phyloP scores from a whole-genome alignment of 2,329 filamentous ascomycete species.

The Scedosporium aurantiacum region DNA sequence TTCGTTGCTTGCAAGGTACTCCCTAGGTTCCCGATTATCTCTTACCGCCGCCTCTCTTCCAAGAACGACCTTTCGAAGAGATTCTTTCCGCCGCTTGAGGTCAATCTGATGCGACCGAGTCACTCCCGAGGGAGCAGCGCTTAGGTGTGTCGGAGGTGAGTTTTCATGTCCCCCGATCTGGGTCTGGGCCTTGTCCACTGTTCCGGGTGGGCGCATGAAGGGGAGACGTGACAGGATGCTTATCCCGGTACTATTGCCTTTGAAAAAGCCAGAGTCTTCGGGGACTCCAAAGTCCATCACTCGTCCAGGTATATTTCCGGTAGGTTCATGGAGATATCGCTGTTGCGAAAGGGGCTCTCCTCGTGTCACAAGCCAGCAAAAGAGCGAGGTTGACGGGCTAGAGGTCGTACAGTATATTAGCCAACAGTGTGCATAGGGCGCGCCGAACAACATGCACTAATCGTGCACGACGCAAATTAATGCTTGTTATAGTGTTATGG shows the following conservation, averaged over 20 bases:
- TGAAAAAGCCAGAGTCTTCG: neutral
- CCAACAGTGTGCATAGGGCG: no score
- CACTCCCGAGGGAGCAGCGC: neutral
- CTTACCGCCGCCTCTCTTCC: constrained; percentile 3
- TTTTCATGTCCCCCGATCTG: neutral
- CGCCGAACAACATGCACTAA: no score
- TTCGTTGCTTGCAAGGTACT: neutral
- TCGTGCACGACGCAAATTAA: no score
- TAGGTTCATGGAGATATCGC: neutral
- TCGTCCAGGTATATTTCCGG: neutral
- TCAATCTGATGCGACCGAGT: neutral
- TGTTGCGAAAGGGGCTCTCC: neutral
- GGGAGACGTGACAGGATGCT: neutral
- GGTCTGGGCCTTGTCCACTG: neutral
- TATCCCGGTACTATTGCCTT: neutral
- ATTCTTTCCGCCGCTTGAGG: neutral
- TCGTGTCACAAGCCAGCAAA: neutral
- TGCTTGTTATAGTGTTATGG: no score
- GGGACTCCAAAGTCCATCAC: neutral
- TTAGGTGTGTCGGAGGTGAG: neutral
- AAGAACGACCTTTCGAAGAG: constrained; percentile 3
- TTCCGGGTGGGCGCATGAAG: neutral
- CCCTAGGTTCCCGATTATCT: neutral
- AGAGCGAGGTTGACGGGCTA: no score
- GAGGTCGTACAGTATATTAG: no score